Percentiles rank a stretch among this genome's conserved stretches.
These are phyloP conservation scores for Xylaria bambusicola DNA, from an alignment of 495 filamentous ascomycete genomes.

Conservation along the genomic window DNA sequence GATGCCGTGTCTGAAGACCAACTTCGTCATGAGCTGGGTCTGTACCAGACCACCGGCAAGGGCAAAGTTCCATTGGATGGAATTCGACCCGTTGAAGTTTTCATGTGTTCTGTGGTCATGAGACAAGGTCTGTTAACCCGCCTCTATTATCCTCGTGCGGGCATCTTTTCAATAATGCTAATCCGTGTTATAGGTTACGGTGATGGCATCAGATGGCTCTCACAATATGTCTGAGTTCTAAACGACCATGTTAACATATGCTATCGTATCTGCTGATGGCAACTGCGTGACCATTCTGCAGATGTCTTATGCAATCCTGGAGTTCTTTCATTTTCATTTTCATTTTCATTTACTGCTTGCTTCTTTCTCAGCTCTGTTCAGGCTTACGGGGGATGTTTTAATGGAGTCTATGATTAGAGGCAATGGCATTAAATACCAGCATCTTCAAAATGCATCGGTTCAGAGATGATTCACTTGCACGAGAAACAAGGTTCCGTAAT, in stretches of 20 bases:
- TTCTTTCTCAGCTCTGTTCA: conserved; percentile 30
- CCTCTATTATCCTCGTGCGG: not conserved
- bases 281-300: conserved; percentile 9
- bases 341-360: conserved; percentile 29
- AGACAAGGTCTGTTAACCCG: conserved; percentile 69
- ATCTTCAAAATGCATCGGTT: not conserved
- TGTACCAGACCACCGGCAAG: conserved; percentile 98
- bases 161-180: conserved; percentile 11
- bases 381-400: conserved; percentile 36
- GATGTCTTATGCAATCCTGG: conserved; percentile 17
- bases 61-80: conserved; percentile 94
- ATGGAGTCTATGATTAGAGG: conserved; percentile 40
- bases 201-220: conserved; percentile 77
- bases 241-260: not conserved
- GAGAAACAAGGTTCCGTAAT: not conserved
- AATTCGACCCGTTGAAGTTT: conserved; percentile 94
- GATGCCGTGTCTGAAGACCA: conserved; percentile 94
- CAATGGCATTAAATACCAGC: conserved; percentile 32
- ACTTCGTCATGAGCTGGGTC: conserved; percentile 80
- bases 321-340: conserved; percentile 10
- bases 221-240: conserved; percentile 66
- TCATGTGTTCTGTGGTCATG: conserved; percentile 99
- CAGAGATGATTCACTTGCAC: not conserved
- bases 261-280: not conserved
- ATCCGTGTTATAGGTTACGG: conserved; percentile 58